Evolutionary conservation across 2,329 filamentous ascomycete species (phyloP).

Genomic region (Neopestalotiopsis sp.): DNA sequence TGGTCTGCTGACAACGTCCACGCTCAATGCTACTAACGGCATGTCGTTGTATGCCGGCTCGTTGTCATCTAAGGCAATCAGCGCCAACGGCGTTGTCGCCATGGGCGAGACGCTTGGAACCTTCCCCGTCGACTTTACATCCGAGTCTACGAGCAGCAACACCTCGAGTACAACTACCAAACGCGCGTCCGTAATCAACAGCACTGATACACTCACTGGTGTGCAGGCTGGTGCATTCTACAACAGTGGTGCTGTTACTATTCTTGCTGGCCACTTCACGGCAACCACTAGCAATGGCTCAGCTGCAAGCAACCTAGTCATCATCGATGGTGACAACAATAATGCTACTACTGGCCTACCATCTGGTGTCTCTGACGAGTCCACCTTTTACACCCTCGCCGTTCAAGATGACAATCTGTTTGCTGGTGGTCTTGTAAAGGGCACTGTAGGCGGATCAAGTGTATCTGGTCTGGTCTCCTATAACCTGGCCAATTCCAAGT

Average conservation of each 20-base stretch:
- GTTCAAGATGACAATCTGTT: slow-evolving; percentile 73
- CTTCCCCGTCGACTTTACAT: slow-evolving; percentile 63
- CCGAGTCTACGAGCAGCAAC: slow-evolving; percentile 37
- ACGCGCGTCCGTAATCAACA: slow-evolving; percentile 48
- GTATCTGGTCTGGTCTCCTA: slow-evolving; percentile 82
- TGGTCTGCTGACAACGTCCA: slow-evolving; percentile 73
- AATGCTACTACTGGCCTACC: slow-evolving; percentile 73
- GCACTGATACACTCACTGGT: slow-evolving; percentile 57
- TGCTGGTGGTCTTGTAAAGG: slow-evolving; percentile 81
- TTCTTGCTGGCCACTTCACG: slow-evolving; percentile 87
- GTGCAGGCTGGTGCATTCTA: slow-evolving; percentile 85
- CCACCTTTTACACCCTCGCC: slow-evolving; percentile 76
- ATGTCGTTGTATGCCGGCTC: slow-evolving; percentile 83
- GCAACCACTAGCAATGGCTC: slow-evolving; percentile 72
- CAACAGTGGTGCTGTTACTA: slow-evolving; percentile 71
- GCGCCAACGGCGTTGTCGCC: slow-evolving; percentile 74
- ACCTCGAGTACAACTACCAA: slow-evolving; percentile 46
- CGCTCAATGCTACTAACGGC: slow-evolving; percentile 67
- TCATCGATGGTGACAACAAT: slow-evolving; percentile 78
- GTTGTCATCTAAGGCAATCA: slow-evolving; percentile 75
- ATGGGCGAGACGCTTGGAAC: slow-evolving; percentile 62
- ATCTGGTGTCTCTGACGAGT: slow-evolving; percentile 69
- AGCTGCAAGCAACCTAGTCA: slow-evolving; percentile 77
- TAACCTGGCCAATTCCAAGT: slow-evolving; percentile 70
- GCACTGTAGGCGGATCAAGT: slow-evolving; percentile 65